Conservation (phyloP, 2,329 filamentous ascomycete species). For the Ceratocystis cacaofunesta region DNA sequence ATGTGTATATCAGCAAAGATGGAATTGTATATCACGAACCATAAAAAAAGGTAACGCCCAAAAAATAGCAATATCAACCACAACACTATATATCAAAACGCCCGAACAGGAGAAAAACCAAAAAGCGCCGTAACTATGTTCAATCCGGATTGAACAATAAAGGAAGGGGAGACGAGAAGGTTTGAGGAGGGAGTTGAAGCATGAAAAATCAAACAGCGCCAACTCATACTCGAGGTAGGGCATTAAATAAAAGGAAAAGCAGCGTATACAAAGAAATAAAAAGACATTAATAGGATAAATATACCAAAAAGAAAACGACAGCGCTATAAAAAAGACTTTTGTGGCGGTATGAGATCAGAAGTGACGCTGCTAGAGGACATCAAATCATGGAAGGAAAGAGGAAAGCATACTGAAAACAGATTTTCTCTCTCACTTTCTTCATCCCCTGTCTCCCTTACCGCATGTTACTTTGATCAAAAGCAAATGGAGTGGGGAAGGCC, state of each 20-base stretch:
- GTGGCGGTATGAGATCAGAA: too few relatives aligned
- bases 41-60: not conserved
- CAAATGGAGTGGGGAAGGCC: constrained; percentile 79
- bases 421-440: too few relatives aligned
- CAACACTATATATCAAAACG: not conserved
- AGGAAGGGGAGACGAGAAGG: not conserved
- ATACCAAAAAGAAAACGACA: too few relatives aligned
- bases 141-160: not conserved
- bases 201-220: not conserved
- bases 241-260: not conserved
- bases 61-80: not conserved
- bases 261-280: too few relatives aligned
- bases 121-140: not conserved
- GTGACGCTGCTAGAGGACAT: too few relatives aligned
- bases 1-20: not conserved
- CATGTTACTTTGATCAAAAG: constrained; percentile 50
- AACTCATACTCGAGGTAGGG: too few relatives aligned
- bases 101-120: not conserved
- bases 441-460: constrained; percentile 22
- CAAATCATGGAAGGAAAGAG: too few relatives aligned
- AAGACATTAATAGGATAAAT: too few relatives aligned
- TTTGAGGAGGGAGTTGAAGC: not conserved
- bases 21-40: not conserved
- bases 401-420: too few relatives aligned
- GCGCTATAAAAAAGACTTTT: too few relatives aligned